phyloP scores from a whole-genome alignment of 371 early-diverging fungal genomes.

The Mortierella sp. region DNA sequence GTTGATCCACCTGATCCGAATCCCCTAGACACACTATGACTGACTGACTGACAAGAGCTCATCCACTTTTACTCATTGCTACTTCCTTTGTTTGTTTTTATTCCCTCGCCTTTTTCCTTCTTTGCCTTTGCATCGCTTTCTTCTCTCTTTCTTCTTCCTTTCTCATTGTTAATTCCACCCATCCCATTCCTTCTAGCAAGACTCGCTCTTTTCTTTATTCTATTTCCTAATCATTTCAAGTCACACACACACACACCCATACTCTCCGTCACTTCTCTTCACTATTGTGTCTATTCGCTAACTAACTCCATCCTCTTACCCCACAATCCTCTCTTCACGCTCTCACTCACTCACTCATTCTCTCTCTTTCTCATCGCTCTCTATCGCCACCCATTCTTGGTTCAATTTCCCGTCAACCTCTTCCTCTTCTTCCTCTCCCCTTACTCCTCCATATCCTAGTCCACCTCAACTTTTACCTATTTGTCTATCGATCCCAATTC shows the following conservation, averaged over 20 bases:
- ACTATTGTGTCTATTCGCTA: slow-evolving; percentile 2
- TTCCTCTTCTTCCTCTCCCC: not conserved
- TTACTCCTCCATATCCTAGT: not conserved
- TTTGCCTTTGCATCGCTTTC: slow-evolving; percentile 3
- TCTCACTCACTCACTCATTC: not conserved
- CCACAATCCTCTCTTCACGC: slow-evolving; percentile 5
- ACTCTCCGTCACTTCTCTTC: slow-evolving; percentile 1
- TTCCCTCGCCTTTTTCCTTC: slow-evolving; percentile 9
- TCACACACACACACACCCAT: not conserved
- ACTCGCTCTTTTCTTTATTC: not conserved
- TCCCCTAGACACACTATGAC: not conserved
- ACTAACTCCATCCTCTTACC: not conserved
- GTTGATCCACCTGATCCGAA: slow-evolving; percentile 6
- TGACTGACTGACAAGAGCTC: not conserved
- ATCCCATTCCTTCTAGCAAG: not conserved
- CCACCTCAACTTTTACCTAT: not conserved
- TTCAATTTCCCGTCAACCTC: not conserved
- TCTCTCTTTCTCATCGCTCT: slow-evolving; percentile 11
- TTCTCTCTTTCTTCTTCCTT: not conserved
- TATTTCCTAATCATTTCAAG: not conserved
- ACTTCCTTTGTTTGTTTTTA: not conserved
- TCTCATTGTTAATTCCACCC: not conserved
- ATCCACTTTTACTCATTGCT: not conserved
- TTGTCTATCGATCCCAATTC: not conserved
- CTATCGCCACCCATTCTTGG: not conserved